These are phyloP conservation scores for Botrytis fragariae DNA, from an alignment of 2,329 filamentous ascomycete genomes.

Conservation along the genomic window DNA sequence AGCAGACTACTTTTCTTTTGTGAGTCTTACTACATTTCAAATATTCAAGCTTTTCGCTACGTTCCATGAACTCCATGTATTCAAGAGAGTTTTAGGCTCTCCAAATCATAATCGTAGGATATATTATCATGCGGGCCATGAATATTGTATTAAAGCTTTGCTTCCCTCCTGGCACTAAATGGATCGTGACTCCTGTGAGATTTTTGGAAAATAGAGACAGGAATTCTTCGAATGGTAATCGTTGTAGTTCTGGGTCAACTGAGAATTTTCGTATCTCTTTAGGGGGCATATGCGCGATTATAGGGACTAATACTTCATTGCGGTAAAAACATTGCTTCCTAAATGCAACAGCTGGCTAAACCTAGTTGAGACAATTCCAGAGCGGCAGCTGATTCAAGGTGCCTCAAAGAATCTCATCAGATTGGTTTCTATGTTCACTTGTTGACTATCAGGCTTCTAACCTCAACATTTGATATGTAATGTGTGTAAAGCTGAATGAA, in stretches of 20 bases:
- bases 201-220: not conserved
- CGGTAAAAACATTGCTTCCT: not conserved
- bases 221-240: not conserved
- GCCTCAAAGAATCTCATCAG: not conserved
- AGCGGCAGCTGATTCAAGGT: not conserved
- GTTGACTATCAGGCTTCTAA: not conserved
- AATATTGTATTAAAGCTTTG: not conserved
- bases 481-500: not conserved
- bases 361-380: not conserved
- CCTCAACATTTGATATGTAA: not conserved
- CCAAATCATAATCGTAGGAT: not conserved
- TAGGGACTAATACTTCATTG: not conserved
- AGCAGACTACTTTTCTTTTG: not conserved
- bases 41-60: not conserved
- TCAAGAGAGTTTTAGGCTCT: fast-evolving
- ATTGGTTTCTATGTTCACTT: not conserved
- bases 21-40: not conserved
- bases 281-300: not conserved
- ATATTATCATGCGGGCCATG: not conserved
- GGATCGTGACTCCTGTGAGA: not conserved
- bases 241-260: not conserved
- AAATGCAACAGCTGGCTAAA: not conserved
- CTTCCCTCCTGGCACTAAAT: not conserved
- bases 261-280: not conserved
- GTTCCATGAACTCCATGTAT: not conserved